Percentiles rank a stretch among this genome's conserved stretches.
These are phyloP conservation scores for Smallanthus sonchifolius DNA, from an alignment of 129 eudicot species.

Conservation along the genomic window DNA sequence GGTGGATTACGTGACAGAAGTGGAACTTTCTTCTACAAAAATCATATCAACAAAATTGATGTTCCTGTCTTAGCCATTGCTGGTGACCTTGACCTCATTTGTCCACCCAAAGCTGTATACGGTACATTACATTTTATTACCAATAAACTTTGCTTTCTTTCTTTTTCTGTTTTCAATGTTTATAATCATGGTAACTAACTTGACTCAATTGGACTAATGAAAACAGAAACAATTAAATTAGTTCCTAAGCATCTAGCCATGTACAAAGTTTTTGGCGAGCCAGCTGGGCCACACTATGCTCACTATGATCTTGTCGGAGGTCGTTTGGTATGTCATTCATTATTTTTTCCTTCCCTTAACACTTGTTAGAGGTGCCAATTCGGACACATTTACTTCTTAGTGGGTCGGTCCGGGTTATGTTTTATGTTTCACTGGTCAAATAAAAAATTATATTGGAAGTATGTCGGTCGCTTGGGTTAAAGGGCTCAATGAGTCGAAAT, in stretches of 20 bases:
- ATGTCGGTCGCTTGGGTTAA: neutral
- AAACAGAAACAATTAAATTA: slow-evolving; percentile 61
- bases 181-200: neutral
- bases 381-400: neutral
- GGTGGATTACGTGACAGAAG: slow-evolving; percentile 69
- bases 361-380: neutral
- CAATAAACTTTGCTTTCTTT: neutral
- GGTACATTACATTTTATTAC: slow-evolving; percentile 38
- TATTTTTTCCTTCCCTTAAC: neutral
- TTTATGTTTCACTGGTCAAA: neutral
- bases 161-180: neutral
- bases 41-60: slow-evolving; percentile 51
- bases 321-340: slow-evolving; percentile 50
- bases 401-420: neutral
- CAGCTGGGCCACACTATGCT: slow-evolving; percentile 69
- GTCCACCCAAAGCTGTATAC: slow-evolving; percentile 88
- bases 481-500: neutral
- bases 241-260: slow-evolving; percentile 47
- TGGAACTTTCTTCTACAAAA: slow-evolving; percentile 62
- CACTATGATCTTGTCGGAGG: slow-evolving; percentile 87
- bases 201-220: slow-evolving; percentile 13
- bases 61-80: slow-evolving; percentile 71
- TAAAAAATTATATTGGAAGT: neutral
- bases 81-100: slow-evolving; percentile 64
- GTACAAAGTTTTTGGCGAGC: slow-evolving; percentile 65